Percentiles rank a stretch among this genome's conserved stretches.
phyloP scores from a whole-genome alignment of 2,329 filamentous ascomycete genomes.

The Aureobasidium sp. region DNA sequence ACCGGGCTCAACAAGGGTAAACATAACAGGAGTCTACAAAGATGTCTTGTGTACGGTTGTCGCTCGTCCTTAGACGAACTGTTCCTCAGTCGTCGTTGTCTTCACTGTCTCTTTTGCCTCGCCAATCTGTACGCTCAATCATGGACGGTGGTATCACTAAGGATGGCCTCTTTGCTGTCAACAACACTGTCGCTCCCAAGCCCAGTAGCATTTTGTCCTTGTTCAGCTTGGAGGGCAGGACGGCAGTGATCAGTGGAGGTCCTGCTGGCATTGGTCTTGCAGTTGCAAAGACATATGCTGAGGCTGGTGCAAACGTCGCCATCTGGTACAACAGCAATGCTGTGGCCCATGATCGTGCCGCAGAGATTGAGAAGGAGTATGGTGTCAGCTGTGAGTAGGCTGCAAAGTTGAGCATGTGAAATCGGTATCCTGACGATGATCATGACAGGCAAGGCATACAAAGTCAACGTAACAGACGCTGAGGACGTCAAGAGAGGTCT shows the following conservation, averaged over 20 bases:
- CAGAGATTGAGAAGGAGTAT: conserved; percentile 28
- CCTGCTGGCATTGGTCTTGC: conserved; percentile 30
- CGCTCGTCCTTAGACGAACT: neutral
- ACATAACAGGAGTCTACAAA: neutral
- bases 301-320: conserved; percentile 39
- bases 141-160: conserved; percentile 28
- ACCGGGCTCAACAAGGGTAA: neutral
- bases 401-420: neutral
- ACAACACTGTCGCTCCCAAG: conserved; percentile 30
- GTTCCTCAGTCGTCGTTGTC: neutral
- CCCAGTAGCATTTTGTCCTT: conserved; percentile 23
- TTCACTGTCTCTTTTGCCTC: neutral
- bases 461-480: conserved; percentile 40
- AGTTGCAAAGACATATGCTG: conserved; percentile 29
- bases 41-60: conserved; percentile 3
- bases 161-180: conserved; percentile 30
- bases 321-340: conserved; percentile 39
- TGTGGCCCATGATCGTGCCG: conserved; percentile 27
- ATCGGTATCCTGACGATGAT: neutral
- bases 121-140: neutral
- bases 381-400: conserved; percentile 27
- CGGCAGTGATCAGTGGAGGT: conserved; percentile 31
- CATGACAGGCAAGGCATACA: conserved; percentile 41
- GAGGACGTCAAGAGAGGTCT: conserved; percentile 37
- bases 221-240: conserved; percentile 30